phyloP scores from a whole-genome alignment of 495 filamentous ascomycete genomes.

The Penicillium canariense region DNA sequence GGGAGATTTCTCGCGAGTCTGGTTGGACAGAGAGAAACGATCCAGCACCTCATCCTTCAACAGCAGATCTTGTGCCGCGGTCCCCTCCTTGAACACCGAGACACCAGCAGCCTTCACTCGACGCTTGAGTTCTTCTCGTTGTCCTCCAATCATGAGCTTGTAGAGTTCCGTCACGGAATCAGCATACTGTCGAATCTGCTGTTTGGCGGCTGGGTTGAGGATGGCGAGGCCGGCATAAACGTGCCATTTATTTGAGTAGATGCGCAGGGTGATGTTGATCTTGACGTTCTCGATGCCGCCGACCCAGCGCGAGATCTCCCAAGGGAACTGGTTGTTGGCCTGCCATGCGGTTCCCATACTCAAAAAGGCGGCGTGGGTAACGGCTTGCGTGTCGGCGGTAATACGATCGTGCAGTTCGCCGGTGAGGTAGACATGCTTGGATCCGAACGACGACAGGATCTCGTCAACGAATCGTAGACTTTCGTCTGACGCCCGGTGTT shows the following conservation, averaged over 20 bases:
- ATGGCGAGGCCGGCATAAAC: constrained; percentile 98
- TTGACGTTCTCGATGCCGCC: constrained; percentile 99
- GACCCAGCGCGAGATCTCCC: constrained; percentile 89
- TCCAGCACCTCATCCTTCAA: constrained; percentile 83
- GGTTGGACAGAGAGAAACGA: constrained; percentile 73
- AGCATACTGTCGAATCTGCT: constrained; percentile 93
- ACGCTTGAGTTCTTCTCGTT: constrained; percentile 72
- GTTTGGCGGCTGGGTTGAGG: constrained; percentile 85
- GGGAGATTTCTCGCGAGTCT: constrained; percentile 56
- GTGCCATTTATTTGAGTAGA: constrained; percentile 98
- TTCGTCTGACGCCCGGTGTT: constrained; percentile 79
- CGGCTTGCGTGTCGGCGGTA: constrained; percentile 96
- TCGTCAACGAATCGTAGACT: constrained; percentile 74
- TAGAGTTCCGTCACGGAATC: constrained; percentile 89
- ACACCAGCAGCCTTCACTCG: constrained; percentile 75
- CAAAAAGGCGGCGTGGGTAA: constrained; percentile 95
- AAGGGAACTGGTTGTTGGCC: constrained; percentile 89
- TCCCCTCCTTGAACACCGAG: constrained; percentile 67
- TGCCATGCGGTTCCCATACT: constrained; percentile 97
- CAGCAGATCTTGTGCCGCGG: constrained; percentile 61
- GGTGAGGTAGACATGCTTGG: constrained; percentile 79
- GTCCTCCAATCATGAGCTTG: constrained; percentile 90
- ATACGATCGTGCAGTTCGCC: constrained; percentile 91
- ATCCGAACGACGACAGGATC: constrained; percentile 77
- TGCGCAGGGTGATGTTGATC: constrained; percentile 94